Conservation (phyloP, 441 rosid species). For the Brassica hybrid region DNA sequence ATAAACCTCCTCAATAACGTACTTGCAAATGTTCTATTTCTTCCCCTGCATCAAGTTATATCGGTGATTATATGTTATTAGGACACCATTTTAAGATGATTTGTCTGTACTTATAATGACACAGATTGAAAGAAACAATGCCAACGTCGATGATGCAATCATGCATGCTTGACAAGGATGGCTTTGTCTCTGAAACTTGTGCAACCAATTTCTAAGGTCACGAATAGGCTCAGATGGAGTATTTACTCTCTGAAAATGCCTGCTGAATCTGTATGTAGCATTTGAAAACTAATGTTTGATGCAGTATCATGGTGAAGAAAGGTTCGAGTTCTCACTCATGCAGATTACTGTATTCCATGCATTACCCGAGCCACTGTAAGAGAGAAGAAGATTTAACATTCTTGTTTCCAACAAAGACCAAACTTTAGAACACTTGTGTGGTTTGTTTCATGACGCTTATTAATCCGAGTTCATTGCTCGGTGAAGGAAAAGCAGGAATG, state of each 20-base stretch:
- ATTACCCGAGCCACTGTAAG: no score
- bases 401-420: no score
- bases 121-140: constrained; percentile 63
- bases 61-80: neutral
- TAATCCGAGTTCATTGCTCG: constrained; percentile 30
- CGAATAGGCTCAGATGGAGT: neutral
- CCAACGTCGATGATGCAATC: constrained; percentile 75
- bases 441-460: neutral
- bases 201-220: constrained; percentile 49
- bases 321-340: no score
- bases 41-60: neutral
- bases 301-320: no score
- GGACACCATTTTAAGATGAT: neutral
- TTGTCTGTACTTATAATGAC: neutral
- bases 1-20: constrained; percentile 81
- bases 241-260: constrained; percentile 2
- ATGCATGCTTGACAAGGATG: constrained; percentile 97
- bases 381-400: no score
- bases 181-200: constrained; percentile 88
- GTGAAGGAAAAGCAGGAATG: constrained; percentile 72
- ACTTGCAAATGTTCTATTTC: constrained; percentile 73
- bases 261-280: neutral
- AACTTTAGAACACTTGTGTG: neutral
- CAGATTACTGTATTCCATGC: no score
- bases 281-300: neutral